Conservation (phyloP, 331 rosid species). For the Stylosanthes scabra region DNA sequence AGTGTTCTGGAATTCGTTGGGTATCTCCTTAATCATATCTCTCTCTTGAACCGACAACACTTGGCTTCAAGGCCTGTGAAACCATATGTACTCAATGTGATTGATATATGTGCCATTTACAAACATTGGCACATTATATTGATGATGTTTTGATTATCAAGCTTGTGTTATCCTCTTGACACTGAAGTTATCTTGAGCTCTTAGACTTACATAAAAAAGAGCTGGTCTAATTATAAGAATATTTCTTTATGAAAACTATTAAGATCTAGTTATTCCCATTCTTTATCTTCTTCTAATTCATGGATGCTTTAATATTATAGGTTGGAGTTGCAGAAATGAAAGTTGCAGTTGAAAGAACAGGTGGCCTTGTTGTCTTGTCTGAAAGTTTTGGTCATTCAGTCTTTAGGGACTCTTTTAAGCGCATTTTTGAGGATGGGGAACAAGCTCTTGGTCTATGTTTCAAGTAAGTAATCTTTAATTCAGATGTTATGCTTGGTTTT, state of each 20-base stretch:
- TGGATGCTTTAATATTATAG: slow-evolving; percentile 47
- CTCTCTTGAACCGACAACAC: not conserved
- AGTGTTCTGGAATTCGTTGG: slow-evolving; percentile 7
- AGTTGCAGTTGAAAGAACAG: slow-evolving; percentile 93
- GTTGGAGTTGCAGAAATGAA: slow-evolving; percentile 99
- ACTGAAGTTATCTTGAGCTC: slow-evolving; percentile 10
- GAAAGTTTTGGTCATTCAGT: slow-evolving; percentile 99
- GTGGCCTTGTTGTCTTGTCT: slow-evolving; percentile 93
- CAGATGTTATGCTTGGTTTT: slow-evolving; percentile 28
- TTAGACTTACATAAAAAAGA: not conserved
- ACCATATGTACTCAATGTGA: slow-evolving; percentile 18
- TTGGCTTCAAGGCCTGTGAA: slow-evolving; percentile 8
- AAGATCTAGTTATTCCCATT: slow-evolving; percentile 22
- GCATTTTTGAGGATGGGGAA: slow-evolving; percentile 94
- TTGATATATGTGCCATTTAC: slow-evolving; percentile 22
- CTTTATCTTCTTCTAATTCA: slow-evolving; percentile 39
- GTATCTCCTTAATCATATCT: not conserved
- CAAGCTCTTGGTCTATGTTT: slow-evolving; percentile 96
- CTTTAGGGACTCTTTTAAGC: slow-evolving; percentile 95
- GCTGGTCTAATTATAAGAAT: slow-evolving; percentile 13
- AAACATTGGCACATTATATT: slow-evolving; percentile 26
- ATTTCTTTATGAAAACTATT: slow-evolving; percentile 26
- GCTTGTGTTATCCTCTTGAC: slow-evolving; percentile 4
- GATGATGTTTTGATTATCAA: not conserved
- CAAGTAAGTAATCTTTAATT: slow-evolving; percentile 67